These are phyloP conservation scores for Murraya paniculata DNA, from an alignment of 345 rosid species.

Conservation along the genomic window DNA sequence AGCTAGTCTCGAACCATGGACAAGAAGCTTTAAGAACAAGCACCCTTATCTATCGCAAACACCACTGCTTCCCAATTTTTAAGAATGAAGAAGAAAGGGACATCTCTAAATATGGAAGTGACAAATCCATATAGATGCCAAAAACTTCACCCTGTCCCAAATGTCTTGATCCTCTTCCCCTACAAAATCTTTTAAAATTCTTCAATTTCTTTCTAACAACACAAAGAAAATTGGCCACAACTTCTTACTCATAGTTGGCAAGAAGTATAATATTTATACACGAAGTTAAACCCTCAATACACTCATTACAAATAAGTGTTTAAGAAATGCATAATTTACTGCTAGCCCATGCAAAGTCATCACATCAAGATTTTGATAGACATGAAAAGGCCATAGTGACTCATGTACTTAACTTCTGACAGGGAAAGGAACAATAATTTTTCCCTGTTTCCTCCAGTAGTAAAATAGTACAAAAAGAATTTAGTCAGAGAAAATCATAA, in stretches of 20 bases:
- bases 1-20: not conserved
- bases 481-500: no score
- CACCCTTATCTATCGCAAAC: not conserved
- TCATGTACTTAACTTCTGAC: not conserved
- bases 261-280: not conserved
- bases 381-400: not conserved
- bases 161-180: not conserved
- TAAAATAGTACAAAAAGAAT: no score
- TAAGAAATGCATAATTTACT: not conserved
- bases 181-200: not conserved
- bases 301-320: not conserved
- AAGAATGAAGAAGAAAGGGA: not conserved
- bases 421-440: not conserved
- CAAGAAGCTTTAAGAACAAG: no score
- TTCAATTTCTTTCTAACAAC: not conserved
- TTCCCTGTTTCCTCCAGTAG: not conserved
- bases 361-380: not conserved
- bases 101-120: not conserved
- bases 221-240: not conserved
- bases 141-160: not conserved
- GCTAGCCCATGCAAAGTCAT: not conserved
- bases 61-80: not conserved
- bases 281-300: not conserved
- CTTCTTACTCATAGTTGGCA: not conserved
- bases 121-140: not conserved